Conservation (phyloP, 1,139 yeast species). For the Arxiozyma slooffiae region DNA sequence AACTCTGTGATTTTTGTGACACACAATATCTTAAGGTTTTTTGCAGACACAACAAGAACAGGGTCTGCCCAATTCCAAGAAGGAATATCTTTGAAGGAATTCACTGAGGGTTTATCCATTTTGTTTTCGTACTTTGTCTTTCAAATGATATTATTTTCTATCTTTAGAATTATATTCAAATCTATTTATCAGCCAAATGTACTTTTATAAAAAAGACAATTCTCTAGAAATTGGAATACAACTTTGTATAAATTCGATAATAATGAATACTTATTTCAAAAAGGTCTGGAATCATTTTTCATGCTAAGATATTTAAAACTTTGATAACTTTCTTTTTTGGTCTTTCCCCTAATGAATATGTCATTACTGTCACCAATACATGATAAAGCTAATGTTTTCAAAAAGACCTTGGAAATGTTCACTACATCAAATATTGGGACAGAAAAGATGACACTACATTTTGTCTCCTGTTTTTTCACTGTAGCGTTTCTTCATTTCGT, state of each 20-base stretch:
- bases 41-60: conserved; percentile 48
- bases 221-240: conserved; percentile 9
- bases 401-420: conserved; percentile 38
- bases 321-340: conserved; percentile 41
- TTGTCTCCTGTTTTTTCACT: conserved; percentile 43
- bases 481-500: conserved; percentile 46
- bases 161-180: conserved; percentile 39
- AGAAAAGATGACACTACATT: conserved; percentile 42
- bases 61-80: conserved; percentile 39
- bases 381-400: conserved; percentile 33
- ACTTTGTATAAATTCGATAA: conserved; percentile 16
- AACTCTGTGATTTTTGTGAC: conserved; percentile 1
- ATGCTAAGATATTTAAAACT: conserved; percentile 46
- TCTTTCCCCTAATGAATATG: conserved; percentile 43
- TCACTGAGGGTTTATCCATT: conserved; percentile 39
- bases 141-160: conserved; percentile 46
- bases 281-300: conserved; percentile 58
- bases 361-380: conserved; percentile 51
- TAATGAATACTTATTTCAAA: conserved; percentile 35
- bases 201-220: conserved; percentile 31
- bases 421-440: conserved; percentile 55
- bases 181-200: conserved; percentile 49
- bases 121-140: conserved; percentile 43
- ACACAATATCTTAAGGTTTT: conserved; percentile 24
- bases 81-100: conserved; percentile 40